Evolutionary conservation across 108 stramenopile genomes (phyloP), one percentile per base, ranked within the genome.

Genomic region (Mediolabrus comicus): DNA sequence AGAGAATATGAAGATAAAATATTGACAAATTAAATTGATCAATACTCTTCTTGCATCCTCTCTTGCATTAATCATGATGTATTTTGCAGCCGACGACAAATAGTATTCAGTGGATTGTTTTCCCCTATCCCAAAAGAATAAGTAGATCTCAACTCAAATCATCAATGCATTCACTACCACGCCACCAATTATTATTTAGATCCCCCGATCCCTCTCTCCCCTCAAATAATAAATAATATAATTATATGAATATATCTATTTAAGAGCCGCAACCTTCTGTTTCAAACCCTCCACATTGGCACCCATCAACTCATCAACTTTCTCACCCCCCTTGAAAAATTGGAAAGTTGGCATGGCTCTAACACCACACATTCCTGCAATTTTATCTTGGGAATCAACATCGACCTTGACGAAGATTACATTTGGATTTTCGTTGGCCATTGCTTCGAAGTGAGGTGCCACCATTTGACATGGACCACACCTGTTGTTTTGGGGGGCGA

Each of bases 341-440:
- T 93, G 87, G 62, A 96, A 97, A 1, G 95, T 97, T 6, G 97
- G 95, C 97, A 97, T 96, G 67, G 91, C 91, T 10, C 77, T 66
- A 51, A 96, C 82, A 7, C 83, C 87, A 69, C 85, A 87, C 26
- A 49, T 38, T 43, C 70, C 78, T 12, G 88, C 88, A 51, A 94
- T 82, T 11, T 86, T 82, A 0, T 88, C 80, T 31, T 83, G 82
- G 6, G 84, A 84, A 66, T 97, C 97, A 6, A 96, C 97, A 65
- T 96, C 97, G 7, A 95, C 88, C 77, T 96, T 94, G 70, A 90
- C 85, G 62, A 96, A 95, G 53, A 79, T 81, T 8, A 62, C 83
- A 16, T 84, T 77, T 7, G 85, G 62, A 56, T 70, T 66, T 65
- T 89, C 82, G 7, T 79, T 80, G 29, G 92, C 77, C 79, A 96